Conservation (phyloP, 1,284 basidiomycete genomes). For the Phlebopus sp. region DNA sequence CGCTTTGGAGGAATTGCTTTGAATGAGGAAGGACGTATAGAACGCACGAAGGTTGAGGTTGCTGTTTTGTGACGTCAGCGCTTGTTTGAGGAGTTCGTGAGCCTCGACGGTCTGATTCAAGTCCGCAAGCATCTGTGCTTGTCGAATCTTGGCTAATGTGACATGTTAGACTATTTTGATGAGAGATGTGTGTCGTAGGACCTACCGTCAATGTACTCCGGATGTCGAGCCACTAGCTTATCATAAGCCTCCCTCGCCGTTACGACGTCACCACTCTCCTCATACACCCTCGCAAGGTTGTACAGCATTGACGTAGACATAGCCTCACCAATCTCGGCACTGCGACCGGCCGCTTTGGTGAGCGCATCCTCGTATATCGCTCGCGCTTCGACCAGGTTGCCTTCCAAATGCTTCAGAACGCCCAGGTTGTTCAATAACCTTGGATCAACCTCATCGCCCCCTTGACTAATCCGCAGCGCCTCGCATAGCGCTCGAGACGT, state of each 20-base stretch:
- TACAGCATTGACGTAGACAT: constrained; percentile 83
- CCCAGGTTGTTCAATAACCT: constrained; percentile 84
- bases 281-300: constrained; percentile 86
- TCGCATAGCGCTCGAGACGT: constrained; percentile 72
- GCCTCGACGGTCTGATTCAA: constrained; percentile 75
- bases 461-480: constrained; percentile 62
- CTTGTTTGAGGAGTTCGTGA: constrained; percentile 85
- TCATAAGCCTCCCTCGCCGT: constrained; percentile 83
- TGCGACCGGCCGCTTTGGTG: constrained; percentile 50
- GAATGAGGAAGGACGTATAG: constrained; percentile 86
- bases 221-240: constrained; percentile 80
- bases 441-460: constrained; percentile 51
- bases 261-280: constrained; percentile 70
- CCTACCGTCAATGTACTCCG: constrained; percentile 92
- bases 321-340: constrained; percentile 54
- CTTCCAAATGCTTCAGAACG: constrained; percentile 72
- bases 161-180: constrained; percentile 3
- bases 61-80: constrained; percentile 64
- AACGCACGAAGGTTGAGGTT: constrained; percentile 83
- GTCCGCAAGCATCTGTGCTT: constrained; percentile 73
- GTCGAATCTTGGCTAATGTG: constrained; percentile 81
- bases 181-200: constrained; percentile 13
- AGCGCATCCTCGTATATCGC: constrained; percentile 67
- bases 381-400: constrained; percentile 54
- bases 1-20: constrained; percentile 63